Conservation (phyloP, 805 yeast genomes). For the Saccharomycopsis olivae region DNA sequence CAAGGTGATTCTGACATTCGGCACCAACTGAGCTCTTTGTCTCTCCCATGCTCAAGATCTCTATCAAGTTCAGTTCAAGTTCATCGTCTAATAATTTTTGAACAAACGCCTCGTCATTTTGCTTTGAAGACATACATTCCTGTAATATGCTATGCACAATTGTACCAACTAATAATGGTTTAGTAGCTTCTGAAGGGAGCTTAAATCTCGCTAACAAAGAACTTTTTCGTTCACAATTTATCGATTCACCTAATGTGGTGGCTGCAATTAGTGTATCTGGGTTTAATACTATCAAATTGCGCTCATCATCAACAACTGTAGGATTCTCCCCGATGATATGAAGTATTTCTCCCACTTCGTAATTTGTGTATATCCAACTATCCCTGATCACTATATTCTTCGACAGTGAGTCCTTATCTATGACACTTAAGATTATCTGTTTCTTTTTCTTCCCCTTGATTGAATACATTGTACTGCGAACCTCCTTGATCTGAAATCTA, state of each 20-base stretch:
- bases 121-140: conserved; percentile 26
- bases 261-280: conserved; percentile 81
- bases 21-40: conserved; percentile 33
- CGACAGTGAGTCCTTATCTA: conserved; percentile 25
- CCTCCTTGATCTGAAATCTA: conserved; percentile 12
- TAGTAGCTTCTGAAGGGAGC: conserved; percentile 51
- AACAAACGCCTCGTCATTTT: conserved; percentile 21
- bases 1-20: conserved; percentile 37
- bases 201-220: conserved; percentile 46
- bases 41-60: conserved; percentile 46
- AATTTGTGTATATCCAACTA: conserved; percentile 44
- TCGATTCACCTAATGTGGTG: conserved; percentile 68
- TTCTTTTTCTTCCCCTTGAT: conserved; percentile 10
- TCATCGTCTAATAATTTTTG: conserved; percentile 28
- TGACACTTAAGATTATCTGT: conserved; percentile 36
- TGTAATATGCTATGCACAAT: conserved; percentile 71
- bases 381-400: conserved; percentile 47
- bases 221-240: conserved; percentile 63
- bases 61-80: conserved; percentile 35
- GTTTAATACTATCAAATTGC: conserved; percentile 61
- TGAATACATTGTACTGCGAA: conserved; percentile 5
- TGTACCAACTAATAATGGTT: conserved; percentile 70
- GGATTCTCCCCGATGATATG: conserved; percentile 42
- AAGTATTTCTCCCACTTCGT: conserved; percentile 43
- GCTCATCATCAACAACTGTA: conserved; percentile 37